Evolutionary conservation across 179 eudicot species (phyloP), one percentile per base, ranked within the genome.

Genomic region (Pouteria campechiana): DNA sequence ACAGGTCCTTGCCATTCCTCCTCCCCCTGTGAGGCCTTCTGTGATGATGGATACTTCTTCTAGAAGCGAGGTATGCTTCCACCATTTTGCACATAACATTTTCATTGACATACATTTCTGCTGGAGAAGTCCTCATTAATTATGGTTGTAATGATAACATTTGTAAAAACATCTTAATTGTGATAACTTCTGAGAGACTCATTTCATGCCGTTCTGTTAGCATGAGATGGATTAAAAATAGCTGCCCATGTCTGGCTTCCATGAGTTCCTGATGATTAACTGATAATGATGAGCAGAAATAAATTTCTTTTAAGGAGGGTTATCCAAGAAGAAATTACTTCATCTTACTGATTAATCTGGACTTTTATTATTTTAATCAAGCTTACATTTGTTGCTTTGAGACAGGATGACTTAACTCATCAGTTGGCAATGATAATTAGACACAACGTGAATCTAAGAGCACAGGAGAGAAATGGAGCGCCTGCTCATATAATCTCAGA

Each of bases 31-130:
- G 35, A 61, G 79, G 21, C 79, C 76, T 10, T 73, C 76, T 32
- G 79, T 73, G n/a, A 73, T 65, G 76, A 69, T 73, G 79, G 76
- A 58, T 57, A 61, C 79, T 10, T 73, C 79, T 12, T 65, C 76
- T 8, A 57, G 76, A 63, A 73, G 79, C 51, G 79, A 73, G 79
- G 76, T 34, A 50, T 54, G 69, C 46, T 5, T 46, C 15, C n/a
- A 35, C 6, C 39, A 35, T 11, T 35, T 7, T 11, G 15, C 11
- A 35, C 15, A 8, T n/a, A 5, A 5, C 39, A 35, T 14, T n/a
- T 6, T 35, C 6, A 17, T 35, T 35, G 11, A 8, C 13, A 8
- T 11, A 6, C 15, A 35, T 8, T 17, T 35, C 13, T 8, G 5
- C 6, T 35, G 6, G n/a, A 8, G 15, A 35, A 35, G 15, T 17